phyloP scores from a whole-genome alignment of 768 basidiomycete species.

The Psilocybe tampanensis region DNA sequence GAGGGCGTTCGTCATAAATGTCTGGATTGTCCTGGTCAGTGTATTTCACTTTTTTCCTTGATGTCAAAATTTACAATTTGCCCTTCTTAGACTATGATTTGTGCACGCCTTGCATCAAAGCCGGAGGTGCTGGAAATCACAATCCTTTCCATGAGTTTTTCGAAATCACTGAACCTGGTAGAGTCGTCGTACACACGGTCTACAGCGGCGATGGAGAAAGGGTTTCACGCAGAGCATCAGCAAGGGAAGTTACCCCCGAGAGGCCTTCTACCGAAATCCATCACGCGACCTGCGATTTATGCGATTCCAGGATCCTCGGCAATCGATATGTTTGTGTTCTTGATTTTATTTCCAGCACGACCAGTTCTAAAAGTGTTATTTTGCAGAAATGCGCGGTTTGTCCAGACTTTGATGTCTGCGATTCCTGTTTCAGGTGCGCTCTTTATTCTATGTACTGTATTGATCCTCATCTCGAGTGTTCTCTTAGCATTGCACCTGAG shows the following conservation, averaged over 20 bases:
- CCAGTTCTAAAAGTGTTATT: neutral
- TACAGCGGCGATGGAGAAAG: constrained; percentile 42
- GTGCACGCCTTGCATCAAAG: constrained; percentile 57
- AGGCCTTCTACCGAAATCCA: constrained; percentile 39
- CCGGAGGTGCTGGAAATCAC: constrained; percentile 53
- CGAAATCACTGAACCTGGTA: constrained; percentile 65
- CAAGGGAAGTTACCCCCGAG: constrained; percentile 5
- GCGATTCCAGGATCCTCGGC: constrained; percentile 70
- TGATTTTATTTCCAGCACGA: neutral
- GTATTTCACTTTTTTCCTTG: neutral
- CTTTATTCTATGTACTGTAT: constrained; percentile 4
- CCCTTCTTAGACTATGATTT: constrained; percentile 65
- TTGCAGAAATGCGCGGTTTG: constrained; percentile 75
- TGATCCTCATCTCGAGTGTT: neutral
- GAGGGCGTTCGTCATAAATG: constrained; percentile 80
- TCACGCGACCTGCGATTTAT: constrained; percentile 74
- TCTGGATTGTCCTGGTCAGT: constrained; percentile 68
- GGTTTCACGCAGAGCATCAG: constrained; percentile 11
- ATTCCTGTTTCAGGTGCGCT: constrained; percentile 61
- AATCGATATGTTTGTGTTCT: constrained; percentile 64
- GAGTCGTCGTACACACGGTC: constrained; percentile 66
- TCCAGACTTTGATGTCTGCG: constrained; percentile 85
- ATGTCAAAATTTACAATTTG: neutral
- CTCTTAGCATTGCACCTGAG: constrained; percentile 57
- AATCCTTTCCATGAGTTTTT: constrained; percentile 73